A percentile compares a stretch with the other conserved stretches of the same genome.
Conservation (phyloP, 2,329 filamentous ascomycete species). For the Helotiales sp. region DNA sequence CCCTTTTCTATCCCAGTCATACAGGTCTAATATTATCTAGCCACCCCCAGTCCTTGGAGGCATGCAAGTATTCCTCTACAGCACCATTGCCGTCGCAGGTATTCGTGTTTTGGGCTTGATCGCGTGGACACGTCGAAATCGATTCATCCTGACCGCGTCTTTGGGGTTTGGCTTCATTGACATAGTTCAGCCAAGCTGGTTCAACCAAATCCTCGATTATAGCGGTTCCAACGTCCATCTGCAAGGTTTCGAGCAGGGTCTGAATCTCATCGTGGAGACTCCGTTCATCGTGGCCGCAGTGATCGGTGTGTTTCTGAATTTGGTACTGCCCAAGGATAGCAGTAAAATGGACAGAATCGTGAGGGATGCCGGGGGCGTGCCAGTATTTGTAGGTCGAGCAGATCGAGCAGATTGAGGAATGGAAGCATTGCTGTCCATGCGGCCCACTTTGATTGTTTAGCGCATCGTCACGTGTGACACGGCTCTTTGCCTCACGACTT, state of each 20-base stretch:
- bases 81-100: slow-evolving; percentile 64
- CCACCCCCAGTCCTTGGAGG: slow-evolving; percentile 50
- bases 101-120: slow-evolving; percentile 64
- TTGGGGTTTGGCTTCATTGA: slow-evolving; percentile 58
- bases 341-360: slow-evolving; percentile 31
- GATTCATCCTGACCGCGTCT: slow-evolving; percentile 64
- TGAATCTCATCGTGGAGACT: slow-evolving; percentile 42
- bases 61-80: slow-evolving; percentile 65
- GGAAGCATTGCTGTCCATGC: no score
- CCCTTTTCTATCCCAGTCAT: neutral
- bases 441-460: no score
- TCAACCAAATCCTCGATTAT: slow-evolving; percentile 40
- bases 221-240: slow-evolving; percentile 38
- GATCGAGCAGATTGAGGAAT: neutral
- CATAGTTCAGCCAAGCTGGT: slow-evolving; percentile 42
- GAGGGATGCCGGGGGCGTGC: slow-evolving; percentile 19
- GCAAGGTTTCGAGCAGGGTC: slow-evolving; percentile 41
- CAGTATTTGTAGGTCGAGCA: slow-evolving; percentile 14
- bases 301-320: slow-evolving; percentile 44
- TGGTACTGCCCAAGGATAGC: slow-evolving; percentile 39
- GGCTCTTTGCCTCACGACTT: no score
- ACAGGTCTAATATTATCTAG: slow-evolving; percentile 1
- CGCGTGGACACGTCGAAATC: slow-evolving; percentile 63
- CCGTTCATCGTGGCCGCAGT: slow-evolving; percentile 44
- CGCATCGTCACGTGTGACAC: no score